Base-by-base conservation (phyloP, 1,284 basidiomycete genomes). In the Exobasidium rhododendri region DNA sequence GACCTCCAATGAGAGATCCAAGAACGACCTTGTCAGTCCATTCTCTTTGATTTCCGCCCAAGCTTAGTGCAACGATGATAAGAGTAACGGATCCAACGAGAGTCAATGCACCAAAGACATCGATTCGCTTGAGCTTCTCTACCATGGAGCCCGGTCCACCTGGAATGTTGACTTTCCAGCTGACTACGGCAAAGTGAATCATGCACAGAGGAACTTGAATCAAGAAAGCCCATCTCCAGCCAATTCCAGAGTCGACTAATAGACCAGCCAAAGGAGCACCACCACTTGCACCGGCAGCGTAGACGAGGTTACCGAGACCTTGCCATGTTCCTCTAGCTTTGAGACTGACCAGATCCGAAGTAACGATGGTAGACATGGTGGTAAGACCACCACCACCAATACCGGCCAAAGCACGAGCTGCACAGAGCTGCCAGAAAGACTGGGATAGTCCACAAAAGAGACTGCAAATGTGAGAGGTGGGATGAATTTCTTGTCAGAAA, bases 381-480 rank as follows among this genome's bases (percentile, higher is more conserved):
- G 81, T 82, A 56, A 83, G 70, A 11, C 82, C 82, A 31, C 82
- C 82, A 20, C 82, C 82, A 13, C 82, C 82, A 22, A 82, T 79
- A 62, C 82, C 82, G 6, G 80, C 77, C 14, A 83, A 77, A 5
- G 81, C 81, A 30, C 82, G 70, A 31, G 79, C 80, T 30, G 67
- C 66, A 53, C 74, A 77, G 7, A 77, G 70, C 69, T 74, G 73
- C 66, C 62, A 63, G 64, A 78, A 75, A 17, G 68, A 70, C 57
- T 70, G 72, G 22, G 73, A 70, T 51, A 78, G 69, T 62, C 77
- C 75, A 56, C 77, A 79, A 40, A 78, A 59, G 6, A 77, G 65
- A 28, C 35, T 40, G 35, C 35, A 40, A 10, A 17, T 10, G 7
- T 40, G 35, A 7, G 35, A 40, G 7, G 17, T 40, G 7, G 17